These are phyloP conservation scores for Clavispora phyllophila DNA, from an alignment of 805 yeast species.

Conservation along the genomic window DNA sequence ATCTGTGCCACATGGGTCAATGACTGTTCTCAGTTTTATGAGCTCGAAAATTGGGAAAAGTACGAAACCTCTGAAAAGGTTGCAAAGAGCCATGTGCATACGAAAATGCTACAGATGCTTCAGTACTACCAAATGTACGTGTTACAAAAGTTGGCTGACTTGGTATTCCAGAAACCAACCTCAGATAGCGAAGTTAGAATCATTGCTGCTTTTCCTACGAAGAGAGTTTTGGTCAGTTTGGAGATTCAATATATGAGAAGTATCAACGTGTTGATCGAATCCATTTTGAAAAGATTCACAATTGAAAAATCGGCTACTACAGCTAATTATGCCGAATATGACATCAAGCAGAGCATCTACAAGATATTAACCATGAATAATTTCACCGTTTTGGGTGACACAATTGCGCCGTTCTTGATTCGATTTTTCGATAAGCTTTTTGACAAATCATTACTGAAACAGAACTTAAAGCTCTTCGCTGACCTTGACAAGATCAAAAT, in stretches of 20 bases:
- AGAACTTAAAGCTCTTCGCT: constrained; percentile 35
- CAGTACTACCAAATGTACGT: constrained; percentile 34
- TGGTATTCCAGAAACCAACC: constrained; percentile 20
- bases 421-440: constrained; percentile 30
- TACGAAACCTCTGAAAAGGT: constrained; percentile 11
- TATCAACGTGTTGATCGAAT: constrained; percentile 36
- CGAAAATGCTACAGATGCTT: constrained; percentile 31
- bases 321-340: constrained; percentile 11
- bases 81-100: constrained; percentile 17
- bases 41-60: constrained; percentile 38
- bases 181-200: constrained; percentile 23
- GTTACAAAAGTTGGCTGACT: constrained; percentile 23
- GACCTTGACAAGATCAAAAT: constrained; percentile 38
- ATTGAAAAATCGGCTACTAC: constrained; percentile 8
- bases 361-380: constrained; percentile 42
- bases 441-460: constrained; percentile 31
- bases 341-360: constrained; percentile 25
- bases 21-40: constrained; percentile 41
- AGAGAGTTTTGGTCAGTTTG: constrained; percentile 34
- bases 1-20: constrained; percentile 41
- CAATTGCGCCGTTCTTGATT: constrained; percentile 28
- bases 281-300: constrained; percentile 35
- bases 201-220: constrained; percentile 34
- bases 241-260: constrained; percentile 44
- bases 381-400: constrained; percentile 30